Base-by-base conservation (phyloP, 2,329 filamentous ascomycete genomes). In the Epichloe sylvatica region DNA sequence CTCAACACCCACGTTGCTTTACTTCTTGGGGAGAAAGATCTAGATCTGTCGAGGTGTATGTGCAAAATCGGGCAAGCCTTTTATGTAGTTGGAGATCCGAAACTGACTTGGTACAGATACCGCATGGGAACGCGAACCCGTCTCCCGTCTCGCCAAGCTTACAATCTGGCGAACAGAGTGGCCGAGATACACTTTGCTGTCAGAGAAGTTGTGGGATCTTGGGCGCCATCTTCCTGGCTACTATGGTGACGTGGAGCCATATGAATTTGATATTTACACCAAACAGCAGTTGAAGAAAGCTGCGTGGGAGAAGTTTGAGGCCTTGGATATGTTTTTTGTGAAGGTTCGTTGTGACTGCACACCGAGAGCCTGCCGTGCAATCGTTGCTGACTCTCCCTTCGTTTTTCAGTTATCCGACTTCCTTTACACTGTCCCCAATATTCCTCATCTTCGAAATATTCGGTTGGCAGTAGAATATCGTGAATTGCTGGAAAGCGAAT, bases 241-340 rank as follows among this genome's bases (percentile, higher is more conserved):
- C 57, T 80, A 78, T 52, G 70, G 68, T 41, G 61, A 60, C 6
- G 65, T 70, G 39, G 67, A 74, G 38, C 73, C 75, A 1, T 63
- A 63, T 12, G 61, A 59, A 5, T 59, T 79, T 61, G 61, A 64
- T 49, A 71, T 71, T 51, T 60, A 64, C 44, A 65, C 62, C 12
- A 68, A 69, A 37, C 68, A 75, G 54, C 64, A 64, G 49, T 69
- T 80, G 36, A 72, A 70, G 45, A 60, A 64, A 30, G 71, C 74
- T 41, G 74, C 76, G 13, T 71, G 70, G 64, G 68, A 75, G 49
- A 70, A 69, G 56, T 81, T 82, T 60, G 63, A 71, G 52, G 70
- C 71, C 17, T 74, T 76, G 59, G 75, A 83, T 55, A 72, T 83
- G 71, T 84, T 83, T 60, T 83, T 83, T 57, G 75, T 84, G 54